Evolutionary conservation across 2,329 filamentous ascomycete genomes (phyloP).

Genomic region (Leptographium radiaticola): DNA sequence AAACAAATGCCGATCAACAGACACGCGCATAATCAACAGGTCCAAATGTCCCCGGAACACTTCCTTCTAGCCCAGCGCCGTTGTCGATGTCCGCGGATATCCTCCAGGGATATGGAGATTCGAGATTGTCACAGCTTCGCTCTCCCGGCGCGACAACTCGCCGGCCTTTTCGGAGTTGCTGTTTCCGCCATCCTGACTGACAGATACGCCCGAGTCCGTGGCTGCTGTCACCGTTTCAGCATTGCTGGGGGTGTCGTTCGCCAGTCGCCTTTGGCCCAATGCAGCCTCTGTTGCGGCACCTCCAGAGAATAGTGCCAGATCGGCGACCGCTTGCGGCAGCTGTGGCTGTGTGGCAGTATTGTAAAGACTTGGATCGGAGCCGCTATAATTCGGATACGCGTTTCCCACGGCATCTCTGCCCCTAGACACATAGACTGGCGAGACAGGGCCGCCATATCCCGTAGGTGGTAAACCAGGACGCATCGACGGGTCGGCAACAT

Average conservation of each 20-base stretch:
- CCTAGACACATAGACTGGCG: not conserved
- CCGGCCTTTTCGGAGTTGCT: not conserved
- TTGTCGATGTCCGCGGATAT: conserved; percentile 19
- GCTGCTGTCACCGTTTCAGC: not conserved
- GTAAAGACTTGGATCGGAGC: no score
- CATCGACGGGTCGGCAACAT: not conserved
- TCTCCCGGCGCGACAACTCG: conserved; percentile 22
- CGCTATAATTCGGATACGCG: no score
- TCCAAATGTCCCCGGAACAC: no score
- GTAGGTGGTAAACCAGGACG: not conserved
- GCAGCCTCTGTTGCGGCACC: not conserved
- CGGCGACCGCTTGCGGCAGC: not conserved
- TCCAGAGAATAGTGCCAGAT: not conserved
- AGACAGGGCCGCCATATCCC: not conserved
- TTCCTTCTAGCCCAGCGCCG: not conserved
- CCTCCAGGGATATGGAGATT: conserved; percentile 58
- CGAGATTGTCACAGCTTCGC: conserved; percentile 40
- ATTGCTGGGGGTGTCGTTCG: not conserved
- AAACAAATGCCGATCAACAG: no score
- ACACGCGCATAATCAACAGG: no score
- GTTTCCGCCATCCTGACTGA: not conserved
- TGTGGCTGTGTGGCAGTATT: not conserved
- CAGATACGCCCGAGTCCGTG: not conserved
- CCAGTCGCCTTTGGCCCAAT: not conserved
- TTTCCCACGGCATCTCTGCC: no score